Evolutionary conservation across 495 filamentous ascomycete genomes (phyloP), one percentile per base, ranked within the genome.

Genomic region (Elaphomyces granulatus): DNA sequence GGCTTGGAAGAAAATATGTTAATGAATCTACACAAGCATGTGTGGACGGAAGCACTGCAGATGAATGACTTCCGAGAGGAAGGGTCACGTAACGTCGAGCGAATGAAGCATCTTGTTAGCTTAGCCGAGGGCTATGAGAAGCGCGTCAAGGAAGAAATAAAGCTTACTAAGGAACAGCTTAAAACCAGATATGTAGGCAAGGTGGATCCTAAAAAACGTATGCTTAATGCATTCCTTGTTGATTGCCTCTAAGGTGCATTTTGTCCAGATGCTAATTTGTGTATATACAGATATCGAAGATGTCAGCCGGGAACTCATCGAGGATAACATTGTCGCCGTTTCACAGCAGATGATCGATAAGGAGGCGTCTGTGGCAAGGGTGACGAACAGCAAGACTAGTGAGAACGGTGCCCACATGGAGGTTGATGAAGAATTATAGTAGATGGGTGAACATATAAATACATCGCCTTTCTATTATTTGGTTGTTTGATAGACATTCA

Each of bases 111-210:
- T 52, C 75, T 98, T 34, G 92, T 96, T 40, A 71, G 66, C 37
- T 72, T 98, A 34, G 84, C 90, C 3, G 90, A 96, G 46, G 87
- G 90, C 37, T 98, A 98, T 56, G 90, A 96, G 70, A 95, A 93
- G 77, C 70, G 90, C 45, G 88, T 98, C 43, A 94, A 93, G 69
- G 92, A 96, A 66, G 90, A 98, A 69, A 87, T 82, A 18, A 86
- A 94, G 63, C 64, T 98, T 57, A 94, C 77, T 31, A 94, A 94
- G 70, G 90, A 98, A 20, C 87, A 96, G 54, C 68, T 98, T 40
- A 94, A 95, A 78, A 98, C 90, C 38, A 77, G 90, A 76, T 98
- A 98, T 61, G 90, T 98, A 34, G 90, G 90, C 55, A 96, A 95
- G 66, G 74, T 96, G 50, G 90, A 98, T 53, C 90, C 90, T 20